Base-by-base conservation (phyloP, 257 asterid species). In the Catharanthus roseus region DNA sequence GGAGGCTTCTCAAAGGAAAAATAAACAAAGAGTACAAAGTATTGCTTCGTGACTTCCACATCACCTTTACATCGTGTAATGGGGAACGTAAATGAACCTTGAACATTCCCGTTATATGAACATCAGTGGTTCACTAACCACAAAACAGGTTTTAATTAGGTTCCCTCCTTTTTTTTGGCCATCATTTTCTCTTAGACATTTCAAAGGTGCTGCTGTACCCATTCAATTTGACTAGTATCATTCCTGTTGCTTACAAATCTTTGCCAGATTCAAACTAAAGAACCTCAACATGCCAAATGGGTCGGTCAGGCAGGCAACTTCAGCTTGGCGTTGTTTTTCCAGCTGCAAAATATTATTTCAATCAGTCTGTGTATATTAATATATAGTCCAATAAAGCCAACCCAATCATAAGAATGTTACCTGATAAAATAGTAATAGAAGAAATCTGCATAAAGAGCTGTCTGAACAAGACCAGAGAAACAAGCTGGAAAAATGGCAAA, bases 371-470 rank as follows among this genome's bases (percentile, higher is more conserved):
- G 67, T 50, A 63, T 33, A 5, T 34, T 67, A 28, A 61, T 74
- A 26, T 6, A 50, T 8, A 50, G 67, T 50, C 24, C 28, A 26
- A 36, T 11, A n/a, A 62, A 54, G 39, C 33, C 31, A 31, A 36
- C 54, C 24, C 15, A 24, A 9, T 47, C 16, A 13, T 56, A 57
- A 53, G 7, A 69, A 66, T 61, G 53, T 80, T 69, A 92, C 98
- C 98, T 92, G 85, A 92, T 81, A 57, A 84, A 92, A 95, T 92
- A 92, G 72, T 88, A 90, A 84, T 92, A 92, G 89, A 90, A 92
- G 89, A 92, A 92, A 85, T 92, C 98, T 69, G 96, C 96, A 82
- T 90, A 92, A 34, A 92, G 89, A 50, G 87, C 91, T 51, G 98
- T 92, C 79, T 92, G 98, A 76, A 88, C 82, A 68, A 90, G 85